Percentiles rank a stretch among this genome's conserved stretches.
These are phyloP conservation scores for Sorghum bicolor DNA, from an alignment of 176 grass and related monocot species.

Conservation along the genomic window Sorghum_bicolor_NCBIv3 NC_012872.2:58920501-58921000, in stretches of 20 bases:
- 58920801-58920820: background rate
- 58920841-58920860: background rate
- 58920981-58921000: too few species aligned
- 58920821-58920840: background rate
- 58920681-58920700: background rate
- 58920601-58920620: background rate
- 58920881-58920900: too few species aligned
- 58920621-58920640: background rate
- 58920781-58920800: background rate
- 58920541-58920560: background rate
- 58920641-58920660: too few species aligned
- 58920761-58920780: background rate
- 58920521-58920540: too few species aligned
- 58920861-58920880: too few species aligned
- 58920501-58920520: too few species aligned
- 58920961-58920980: too few species aligned
- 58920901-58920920: too few species aligned
- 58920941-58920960: too few species aligned
- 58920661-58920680: too few species aligned
- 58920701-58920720: background rate
- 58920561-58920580: background rate
- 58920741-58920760: conserved; percentile 1
- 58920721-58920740: background rate
- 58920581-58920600: background rate
- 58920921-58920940: too few species aligned